Base-by-base conservation (phyloP, 345 rosid genomes). In the Noccaea caerulescens region DNA sequence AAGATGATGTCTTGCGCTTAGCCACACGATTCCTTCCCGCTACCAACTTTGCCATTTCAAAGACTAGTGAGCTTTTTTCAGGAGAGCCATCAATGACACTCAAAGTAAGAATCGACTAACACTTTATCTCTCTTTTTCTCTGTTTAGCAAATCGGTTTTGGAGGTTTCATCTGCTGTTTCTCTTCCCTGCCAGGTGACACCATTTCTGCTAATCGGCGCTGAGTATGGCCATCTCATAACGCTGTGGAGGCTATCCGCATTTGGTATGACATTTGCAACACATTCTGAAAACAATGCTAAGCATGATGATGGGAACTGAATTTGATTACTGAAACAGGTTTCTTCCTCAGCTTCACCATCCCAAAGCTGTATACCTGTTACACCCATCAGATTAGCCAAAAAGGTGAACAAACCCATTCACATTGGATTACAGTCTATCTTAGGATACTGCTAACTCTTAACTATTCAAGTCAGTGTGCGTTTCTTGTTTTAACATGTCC, bases 71-170 rank as follows among this genome's bases (percentile, higher is more conserved):
- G 77, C 83, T 93, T 18, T 93, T 93, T 84, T 91, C 97, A 1
- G 98, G 97, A 54, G 96, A 93, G 72, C 97, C 98, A 54, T 84
- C 88, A 43, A 89, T 79, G 90, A 93, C 98, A 66, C 93, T 93
- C 66, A 91, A 89, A 80, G 98, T 93, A 83, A 70, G 25, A 3
- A 6, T 42, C 14, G 0, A n/a, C 27, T 16, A 3, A 12, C 36
- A 20, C 38, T 6, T n/a, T 13, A 3, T 37, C 10, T 10, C 6
- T 9, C 59, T 46, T 8, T 61, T n/a, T 38, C 58, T 70, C 34
- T 38, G 44, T 53, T 5, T 27, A 57, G 37, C 46, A 69, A 16
- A 44, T 63, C 13, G 33, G 49, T 36, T 25, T 45, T 30, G 44
- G 36, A 23, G 23, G 30, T 66, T 43, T 52, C 63, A 49, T 60